phyloP scores from a whole-genome alignment of 768 basidiomycete species.

The Hemileccinum impolitum region DNA sequence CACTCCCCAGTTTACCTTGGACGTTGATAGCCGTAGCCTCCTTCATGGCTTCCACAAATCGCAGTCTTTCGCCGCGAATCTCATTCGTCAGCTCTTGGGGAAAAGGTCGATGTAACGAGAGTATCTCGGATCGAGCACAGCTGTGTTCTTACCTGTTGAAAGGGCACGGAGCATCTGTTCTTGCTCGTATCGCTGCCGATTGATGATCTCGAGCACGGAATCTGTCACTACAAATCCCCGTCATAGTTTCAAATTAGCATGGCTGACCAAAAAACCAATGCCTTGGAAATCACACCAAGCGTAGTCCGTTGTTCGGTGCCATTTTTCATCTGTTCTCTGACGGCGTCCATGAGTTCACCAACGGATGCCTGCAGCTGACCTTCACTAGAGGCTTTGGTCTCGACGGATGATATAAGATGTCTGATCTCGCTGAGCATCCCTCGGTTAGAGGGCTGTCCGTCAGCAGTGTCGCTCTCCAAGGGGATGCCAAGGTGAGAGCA shows the following conservation, averaged over 20 bases:
- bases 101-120: background rate
- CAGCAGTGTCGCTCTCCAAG: constrained; percentile 16
- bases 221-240: constrained; percentile 45
- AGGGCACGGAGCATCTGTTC: constrained; percentile 64
- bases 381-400: constrained; percentile 29
- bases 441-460: constrained; percentile 8
- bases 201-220: constrained; percentile 57
- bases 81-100: constrained; percentile 73
- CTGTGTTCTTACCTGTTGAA: constrained; percentile 50
- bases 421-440: constrained; percentile 37
- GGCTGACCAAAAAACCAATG: constrained; percentile 3
- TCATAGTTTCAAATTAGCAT: constrained; percentile 6
- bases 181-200: constrained; percentile 69
- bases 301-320: constrained; percentile 40
- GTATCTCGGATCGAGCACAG: background rate
- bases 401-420: constrained; percentile 32
- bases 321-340: constrained; percentile 40
- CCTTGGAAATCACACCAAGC: constrained; percentile 31
- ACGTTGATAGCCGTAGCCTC: constrained; percentile 88
- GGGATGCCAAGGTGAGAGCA: constrained; percentile 48
- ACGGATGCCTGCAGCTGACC: constrained; percentile 33
- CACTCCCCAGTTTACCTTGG: constrained; percentile 46
- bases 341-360: constrained; percentile 34
- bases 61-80: constrained; percentile 79
- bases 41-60: constrained; percentile 95